Evolutionary conservation across 306 rosid genomes (phyloP).

Genomic region (Styphnolobium japonicum): DNA sequence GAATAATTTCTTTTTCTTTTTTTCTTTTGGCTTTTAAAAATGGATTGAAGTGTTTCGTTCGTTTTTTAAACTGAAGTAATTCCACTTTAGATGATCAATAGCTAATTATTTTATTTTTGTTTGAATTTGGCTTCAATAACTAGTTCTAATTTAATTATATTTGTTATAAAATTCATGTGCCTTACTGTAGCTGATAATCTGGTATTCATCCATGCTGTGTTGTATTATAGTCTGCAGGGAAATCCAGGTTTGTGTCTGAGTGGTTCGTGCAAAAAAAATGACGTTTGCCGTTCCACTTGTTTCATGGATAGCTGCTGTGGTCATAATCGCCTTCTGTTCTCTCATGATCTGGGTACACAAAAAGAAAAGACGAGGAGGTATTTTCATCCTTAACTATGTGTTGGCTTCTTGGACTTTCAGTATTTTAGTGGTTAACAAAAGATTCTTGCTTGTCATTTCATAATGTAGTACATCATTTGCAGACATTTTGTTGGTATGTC

Average conservation of each 20-base stretch:
- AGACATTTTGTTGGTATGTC: too few relatives aligned
- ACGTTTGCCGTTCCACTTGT: conserved; percentile 30
- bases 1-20: too few relatives aligned
- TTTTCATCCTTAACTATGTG: not conserved
- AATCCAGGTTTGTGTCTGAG: conserved; percentile 17
- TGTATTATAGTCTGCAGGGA: conserved; percentile 11
- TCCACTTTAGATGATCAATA: too few relatives aligned
- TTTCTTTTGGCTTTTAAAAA: too few relatives aligned
- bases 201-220: not conserved
- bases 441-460: too few relatives aligned
- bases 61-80: too few relatives aligned
- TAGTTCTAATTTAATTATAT: not conserved
- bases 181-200: not conserved
- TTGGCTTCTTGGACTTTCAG: too few relatives aligned
- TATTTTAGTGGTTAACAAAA: too few relatives aligned
- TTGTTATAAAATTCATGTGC: not conserved
- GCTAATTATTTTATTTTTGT: too few relatives aligned
- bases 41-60: too few relatives aligned
- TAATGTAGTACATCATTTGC: too few relatives aligned
- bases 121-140: too few relatives aligned
- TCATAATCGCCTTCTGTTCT: not conserved
- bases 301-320: not conserved
- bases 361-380: conserved; percentile 15
- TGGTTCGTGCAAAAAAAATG: not conserved
- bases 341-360: not conserved